Percentiles rank a stretch among this genome's conserved stretches.
Conservation (phyloP, 2,329 filamentous ascomycete genomes). For the Dothideomycetidae sp. region DNA sequence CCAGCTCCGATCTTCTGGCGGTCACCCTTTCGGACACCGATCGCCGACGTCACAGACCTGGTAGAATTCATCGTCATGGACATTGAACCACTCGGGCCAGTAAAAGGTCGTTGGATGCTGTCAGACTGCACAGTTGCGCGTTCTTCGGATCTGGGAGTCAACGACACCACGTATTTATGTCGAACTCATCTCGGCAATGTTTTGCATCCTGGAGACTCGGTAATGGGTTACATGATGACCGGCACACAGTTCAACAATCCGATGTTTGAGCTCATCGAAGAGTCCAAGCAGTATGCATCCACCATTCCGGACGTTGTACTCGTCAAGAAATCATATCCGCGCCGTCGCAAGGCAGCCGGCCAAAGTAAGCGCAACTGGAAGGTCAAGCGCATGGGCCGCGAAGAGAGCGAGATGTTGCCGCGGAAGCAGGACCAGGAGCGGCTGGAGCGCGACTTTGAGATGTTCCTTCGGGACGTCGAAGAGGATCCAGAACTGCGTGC, state of each 20-base stretch:
- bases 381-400: conserved; percentile 81
- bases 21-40: conserved; percentile 57
- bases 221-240: conserved; percentile 81
- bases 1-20: conserved; percentile 79
- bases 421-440: conserved; percentile 78
- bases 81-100: conserved; percentile 61
- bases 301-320: conserved; percentile 83
- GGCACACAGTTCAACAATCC: conserved; percentile 88
- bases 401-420: conserved; percentile 75
- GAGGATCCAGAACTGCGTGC: conserved; percentile 80
- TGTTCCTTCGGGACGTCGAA: conserved; percentile 93
- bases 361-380: conserved; percentile 65
- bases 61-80: conserved; percentile 93
- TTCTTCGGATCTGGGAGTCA: conserved; percentile 71
- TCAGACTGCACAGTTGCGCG: conserved; percentile 80
- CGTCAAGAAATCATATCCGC: conserved; percentile 91
- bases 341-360: conserved; percentile 52
- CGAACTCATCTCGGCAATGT: conserved; percentile 80
- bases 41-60: conserved; percentile 72
- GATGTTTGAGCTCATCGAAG: conserved; percentile 70
- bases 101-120: conserved; percentile 66
- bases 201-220: conserved; percentile 78
- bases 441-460: conserved; percentile 87
- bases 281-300: conserved; percentile 58
- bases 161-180: conserved; percentile 78